Base-by-base conservation (phyloP, 768 basidiomycete genomes). In the Xerocomellus dryophilus region DNA sequence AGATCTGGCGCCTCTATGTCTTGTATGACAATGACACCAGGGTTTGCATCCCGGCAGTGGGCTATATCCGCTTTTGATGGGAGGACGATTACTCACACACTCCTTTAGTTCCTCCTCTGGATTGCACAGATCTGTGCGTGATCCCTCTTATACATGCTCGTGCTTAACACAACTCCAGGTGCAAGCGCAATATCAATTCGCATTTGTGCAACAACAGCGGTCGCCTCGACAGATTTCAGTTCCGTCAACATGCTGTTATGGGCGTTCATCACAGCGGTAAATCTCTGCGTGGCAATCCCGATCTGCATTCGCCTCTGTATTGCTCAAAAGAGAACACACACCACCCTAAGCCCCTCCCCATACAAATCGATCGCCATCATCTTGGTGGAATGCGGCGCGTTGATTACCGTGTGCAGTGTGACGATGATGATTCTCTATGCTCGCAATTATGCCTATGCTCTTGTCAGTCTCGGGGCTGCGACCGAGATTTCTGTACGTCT, bases 1-100 rank as follows among this genome's bases (percentile, higher is more conserved):
- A 62, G 65, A 57, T 66, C 4, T 68, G 63, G 63, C 66, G 63
- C 15, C 54, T 66, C 43, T 67, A 49, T 36, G 34, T 63, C 9
- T 25, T 66, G 38, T 67, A 58, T 38, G 59, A 56, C 34, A 39
- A 46, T 18, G 25, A 43, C 8, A 11, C 47, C 29, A 25, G 3
- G 42, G 31, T 63, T 7, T 66, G 66, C 40, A 21, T 62, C 3
- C 53, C 64, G 2, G 48, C 66, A 8, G 66, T 67, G 12, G 10
- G 57, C 51, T 15, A 10, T 39, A 29, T 43, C n/a, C 11, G 2
- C 29, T 2, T 39, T 15, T 3, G 18, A 18, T 5, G 2, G 27
- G 3, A 5, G 11, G 17, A n/a, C 4, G n/a, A 17, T 14, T 17
- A 14, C 40, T 54, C 35, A 45, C 31, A 2, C 41, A 5, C 2